Conservation (phyloP, 1,284 basidiomycete genomes). For the Schizophyllum commune region DNA sequence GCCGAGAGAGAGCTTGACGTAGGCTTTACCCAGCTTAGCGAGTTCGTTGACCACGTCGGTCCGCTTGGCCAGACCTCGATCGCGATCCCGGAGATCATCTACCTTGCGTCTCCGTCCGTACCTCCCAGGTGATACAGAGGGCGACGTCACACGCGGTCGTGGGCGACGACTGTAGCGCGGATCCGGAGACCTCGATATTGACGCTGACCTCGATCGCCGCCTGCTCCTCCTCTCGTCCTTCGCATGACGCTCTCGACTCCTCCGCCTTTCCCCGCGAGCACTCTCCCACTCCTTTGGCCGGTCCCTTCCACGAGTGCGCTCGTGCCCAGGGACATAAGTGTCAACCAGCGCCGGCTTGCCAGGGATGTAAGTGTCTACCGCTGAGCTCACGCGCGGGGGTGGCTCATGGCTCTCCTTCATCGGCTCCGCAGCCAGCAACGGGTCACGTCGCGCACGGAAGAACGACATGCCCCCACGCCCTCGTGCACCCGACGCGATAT, state of each 20-base stretch:
- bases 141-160: background rate
- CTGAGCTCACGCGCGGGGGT: background rate
- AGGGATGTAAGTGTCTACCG: background rate
- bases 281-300: background rate
- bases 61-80: conserved; percentile 20
- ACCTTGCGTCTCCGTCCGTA: background rate
- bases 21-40: conserved; percentile 52
- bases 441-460: background rate
- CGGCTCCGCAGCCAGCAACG: background rate
- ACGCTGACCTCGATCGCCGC: background rate
- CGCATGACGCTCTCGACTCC: background rate
- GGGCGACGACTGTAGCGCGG: background rate
- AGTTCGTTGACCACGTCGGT: conserved; percentile 43
- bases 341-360: background rate
- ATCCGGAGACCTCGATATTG: background rate
- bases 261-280: background rate
- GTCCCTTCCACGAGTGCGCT: background rate
- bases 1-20: conserved; percentile 42
- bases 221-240: background rate
- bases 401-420: background rate
- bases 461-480: background rate
- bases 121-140: background rate
- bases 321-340: background rate
- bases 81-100: conserved; percentile 13
- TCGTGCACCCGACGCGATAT: background rate